phyloP scores from a whole-genome alignment of 1,284 basidiomycete species.

The Neolentinus lepideus region DNA sequence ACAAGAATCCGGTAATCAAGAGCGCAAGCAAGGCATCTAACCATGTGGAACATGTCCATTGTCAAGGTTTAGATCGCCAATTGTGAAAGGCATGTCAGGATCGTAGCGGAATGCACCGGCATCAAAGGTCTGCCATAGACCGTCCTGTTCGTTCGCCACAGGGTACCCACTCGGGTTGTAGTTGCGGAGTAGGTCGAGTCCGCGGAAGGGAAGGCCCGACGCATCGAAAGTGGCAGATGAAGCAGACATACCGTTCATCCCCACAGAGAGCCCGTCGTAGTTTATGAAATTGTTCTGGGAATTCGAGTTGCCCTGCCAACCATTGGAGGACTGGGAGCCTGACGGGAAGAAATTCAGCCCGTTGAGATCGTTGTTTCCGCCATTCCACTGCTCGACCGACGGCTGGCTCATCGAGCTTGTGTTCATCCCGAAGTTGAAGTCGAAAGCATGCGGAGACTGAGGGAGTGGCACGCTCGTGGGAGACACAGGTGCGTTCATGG shows the following conservation, averaged over 20 bases:
- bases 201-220: constrained; percentile 69
- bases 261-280: constrained; percentile 31
- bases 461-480: constrained; percentile 24
- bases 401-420: background rate
- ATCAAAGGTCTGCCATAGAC: constrained; percentile 69
- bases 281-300: constrained; percentile 7
- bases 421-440: constrained; percentile 3
- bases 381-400: constrained; percentile 17
- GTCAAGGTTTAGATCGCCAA: constrained; percentile 26
- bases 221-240: constrained; percentile 58
- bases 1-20: background rate
- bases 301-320: constrained; percentile 4
- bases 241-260: constrained; percentile 38
- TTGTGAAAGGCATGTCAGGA: constrained; percentile 64
- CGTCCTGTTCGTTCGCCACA: constrained; percentile 50
- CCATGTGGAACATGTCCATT: background rate
- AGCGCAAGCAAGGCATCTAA: background rate
- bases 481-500: constrained; percentile 21
- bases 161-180: constrained; percentile 41
- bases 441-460: constrained; percentile 30
- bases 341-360: constrained; percentile 19
- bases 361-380: constrained; percentile 15
- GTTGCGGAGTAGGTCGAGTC: constrained; percentile 73
- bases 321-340: constrained; percentile 7
- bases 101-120: constrained; percentile 46